Evolutionary conservation across 75 land plant species (phyloP), one percentile per base, ranked within the genome.

Genomic region (Sequoia sempervirens): DNA sequence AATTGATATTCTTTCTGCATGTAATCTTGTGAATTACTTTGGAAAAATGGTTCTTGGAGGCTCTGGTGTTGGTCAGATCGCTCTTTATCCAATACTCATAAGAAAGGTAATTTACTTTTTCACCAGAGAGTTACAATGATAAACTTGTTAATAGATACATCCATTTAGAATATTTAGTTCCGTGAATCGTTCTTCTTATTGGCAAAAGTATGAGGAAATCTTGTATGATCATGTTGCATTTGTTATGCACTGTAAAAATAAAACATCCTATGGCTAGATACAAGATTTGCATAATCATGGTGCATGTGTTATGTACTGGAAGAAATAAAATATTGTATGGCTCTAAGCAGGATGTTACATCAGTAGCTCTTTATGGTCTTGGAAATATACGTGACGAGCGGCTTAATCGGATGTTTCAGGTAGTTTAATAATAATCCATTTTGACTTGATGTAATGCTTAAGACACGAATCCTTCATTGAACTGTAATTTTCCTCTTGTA

Each of bases 341-440:
- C 52, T 75, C 18, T 58, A 84, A 72, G 18, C 89, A 97, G 99
- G 99, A 98, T 82, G 87, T 89, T 75, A 97, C 99, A 37, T 88
- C 94, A 54, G 94, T 97, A 28, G 96, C 99, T 83, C 88, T 97
- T 28, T 97, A 97, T 93, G 99, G 98, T 68, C 93, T 97, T 85
- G 99, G 99, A 18, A 97, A 97, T 76, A 97, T 97, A 73, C 89
- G 99, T 79, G 99, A 97, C 90, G 99, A 97, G 87, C 91, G 99
- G 43, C 91, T 97, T 12, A 97, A 97, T 79, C 89, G 99, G 84
- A 97, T 97, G 95, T 97, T 97, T 90, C 99, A 97, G 99, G 99
- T 97, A 78, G 30, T 85, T 30, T 52, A 17, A 26, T 4, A 3
- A 3, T 78, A 30, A 37, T 43, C 52, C 50, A n/a, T 45, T 45